These are phyloP conservation scores for Aspergillus sp. DNA, from an alignment of 2,329 filamentous ascomycete species.

Conservation along the genomic window DNA sequence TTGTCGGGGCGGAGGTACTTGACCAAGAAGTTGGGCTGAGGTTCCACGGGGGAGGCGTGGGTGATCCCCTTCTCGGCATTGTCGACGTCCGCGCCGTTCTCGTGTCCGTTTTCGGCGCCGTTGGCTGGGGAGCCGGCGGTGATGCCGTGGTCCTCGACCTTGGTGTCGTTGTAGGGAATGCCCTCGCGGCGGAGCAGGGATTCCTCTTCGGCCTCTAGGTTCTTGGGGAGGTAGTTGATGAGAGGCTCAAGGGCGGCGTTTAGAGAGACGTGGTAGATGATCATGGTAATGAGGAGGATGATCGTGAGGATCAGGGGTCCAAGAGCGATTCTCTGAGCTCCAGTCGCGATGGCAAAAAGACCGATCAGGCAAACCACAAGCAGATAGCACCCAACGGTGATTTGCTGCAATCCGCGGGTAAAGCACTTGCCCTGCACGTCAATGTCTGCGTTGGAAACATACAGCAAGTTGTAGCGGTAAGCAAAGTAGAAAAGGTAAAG, in stretches of 20 bases:
- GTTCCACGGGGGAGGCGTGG: slow-evolving; percentile 23
- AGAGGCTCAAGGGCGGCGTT: slow-evolving; percentile 73
- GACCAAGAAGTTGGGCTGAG: slow-evolving; percentile 37
- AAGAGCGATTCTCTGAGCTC: slow-evolving; percentile 60
- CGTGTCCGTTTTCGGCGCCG: neutral
- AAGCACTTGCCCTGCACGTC: slow-evolving; percentile 89
- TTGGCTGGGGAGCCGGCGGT: slow-evolving; percentile 9
- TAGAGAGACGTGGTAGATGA: slow-evolving; percentile 71
- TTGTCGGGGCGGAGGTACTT: slow-evolving; percentile 75
- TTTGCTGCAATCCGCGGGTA: slow-evolving; percentile 80
- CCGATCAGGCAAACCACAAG: slow-evolving; percentile 81
- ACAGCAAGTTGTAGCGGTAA: slow-evolving; percentile 88
- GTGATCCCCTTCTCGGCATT: slow-evolving; percentile 39
- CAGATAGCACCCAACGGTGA: slow-evolving; percentile 81
- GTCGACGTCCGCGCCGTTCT: slow-evolving; percentile 24
- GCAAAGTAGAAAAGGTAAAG: slow-evolving; percentile 81
- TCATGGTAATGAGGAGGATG: slow-evolving; percentile 70
- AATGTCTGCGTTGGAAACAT: slow-evolving; percentile 76
- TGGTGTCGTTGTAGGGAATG: neutral
- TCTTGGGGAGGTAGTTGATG: slow-evolving; percentile 75
- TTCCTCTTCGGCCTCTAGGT: slow-evolving; percentile 61
- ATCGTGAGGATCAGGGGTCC: slow-evolving; percentile 76
- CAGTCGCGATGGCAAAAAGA: slow-evolving; percentile 70
- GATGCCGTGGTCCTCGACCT: slow-evolving; percentile 23
- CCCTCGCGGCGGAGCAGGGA: slow-evolving; percentile 41